These are phyloP conservation scores for Metroxylon sagu DNA, from an alignment of 176 grass and related monocot genomes.

Conservation along the genomic window DNA sequence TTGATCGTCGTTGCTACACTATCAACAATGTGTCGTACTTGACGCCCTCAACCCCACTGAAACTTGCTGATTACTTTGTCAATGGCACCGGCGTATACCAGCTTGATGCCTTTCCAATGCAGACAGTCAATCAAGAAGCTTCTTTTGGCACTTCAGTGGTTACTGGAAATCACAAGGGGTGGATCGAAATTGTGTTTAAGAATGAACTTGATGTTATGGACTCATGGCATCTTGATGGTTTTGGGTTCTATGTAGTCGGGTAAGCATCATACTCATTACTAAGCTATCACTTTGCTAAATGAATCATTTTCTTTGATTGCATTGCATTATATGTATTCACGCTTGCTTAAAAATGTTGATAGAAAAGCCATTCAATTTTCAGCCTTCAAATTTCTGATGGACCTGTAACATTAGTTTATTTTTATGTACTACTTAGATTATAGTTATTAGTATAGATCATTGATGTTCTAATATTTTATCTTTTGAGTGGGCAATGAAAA, in stretches of 20 bases:
- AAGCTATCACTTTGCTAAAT: too few relatives aligned
- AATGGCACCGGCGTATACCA: conserved; percentile 1
- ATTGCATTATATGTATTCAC: too few relatives aligned
- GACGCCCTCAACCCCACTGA: background rate
- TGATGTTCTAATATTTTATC: too few relatives aligned
- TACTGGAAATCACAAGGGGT: background rate
- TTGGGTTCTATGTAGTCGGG: conserved; percentile 5
- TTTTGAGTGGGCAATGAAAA: too few relatives aligned
- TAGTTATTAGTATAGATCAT: too few relatives aligned
- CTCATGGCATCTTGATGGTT: conserved; percentile 10
- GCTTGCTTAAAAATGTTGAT: background rate
- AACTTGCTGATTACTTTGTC: conserved; percentile 5
- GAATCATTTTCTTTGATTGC: too few relatives aligned
- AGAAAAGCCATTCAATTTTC: background rate
- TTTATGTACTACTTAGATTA: too few relatives aligned
- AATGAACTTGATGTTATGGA: conserved; percentile 5
- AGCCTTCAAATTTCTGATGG: too few relatives aligned
- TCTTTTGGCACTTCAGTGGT: background rate
- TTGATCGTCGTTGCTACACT: background rate
- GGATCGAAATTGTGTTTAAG: conserved; percentile 6
- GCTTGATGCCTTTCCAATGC: conserved; percentile 3
- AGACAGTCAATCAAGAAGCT: conserved; percentile 3
- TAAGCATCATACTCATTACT: background rate
- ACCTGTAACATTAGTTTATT: too few relatives aligned
- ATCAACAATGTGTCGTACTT: conserved; percentile 3